These are phyloP conservation scores for Calonectria crousiana DNA, from an alignment of 2,329 filamentous ascomycete species.

Conservation along the genomic window DNA sequence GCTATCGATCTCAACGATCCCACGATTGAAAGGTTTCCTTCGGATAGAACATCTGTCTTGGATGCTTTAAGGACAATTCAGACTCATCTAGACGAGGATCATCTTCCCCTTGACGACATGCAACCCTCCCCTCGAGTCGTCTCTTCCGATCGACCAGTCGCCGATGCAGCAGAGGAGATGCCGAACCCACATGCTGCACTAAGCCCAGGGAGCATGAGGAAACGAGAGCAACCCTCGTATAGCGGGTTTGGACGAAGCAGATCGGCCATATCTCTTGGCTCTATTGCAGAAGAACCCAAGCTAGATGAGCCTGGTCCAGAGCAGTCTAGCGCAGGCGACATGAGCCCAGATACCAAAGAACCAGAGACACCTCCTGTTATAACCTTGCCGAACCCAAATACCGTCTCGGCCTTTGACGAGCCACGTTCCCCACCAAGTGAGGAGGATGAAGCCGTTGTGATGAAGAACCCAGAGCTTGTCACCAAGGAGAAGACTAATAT, in stretches of 20 bases:
- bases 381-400: constrained; percentile 40
- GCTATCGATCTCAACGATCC: constrained; percentile 59
- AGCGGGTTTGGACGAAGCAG: constrained; percentile 51
- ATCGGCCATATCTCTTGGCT: constrained; percentile 57
- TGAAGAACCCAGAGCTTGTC: constrained; percentile 40
- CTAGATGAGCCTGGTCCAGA: constrained; percentile 20
- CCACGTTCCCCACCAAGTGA: constrained; percentile 47
- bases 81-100: constrained; percentile 57
- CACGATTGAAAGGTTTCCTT: constrained; percentile 62
- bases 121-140: constrained; percentile 52
- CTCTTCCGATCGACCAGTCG: constrained; percentile 49
- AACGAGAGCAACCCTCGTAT: constrained; percentile 49
- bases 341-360: constrained; percentile 17
- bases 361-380: constrained; percentile 31
- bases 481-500: constrained; percentile 29
- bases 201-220: constrained; percentile 49
- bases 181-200: constrained; percentile 49
- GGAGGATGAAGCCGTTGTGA: constrained; percentile 57
- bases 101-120: constrained; percentile 50
- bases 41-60: constrained; percentile 57
- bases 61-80: constrained; percentile 60
- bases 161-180: constrained; percentile 54
- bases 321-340: neutral
- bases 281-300: constrained; percentile 60
- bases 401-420: constrained; percentile 29